Evolutionary conservation across 106 monocot species (phyloP), one percentile per base, ranked within the genome.

Genomic region (Triglochin maritima): DNA sequence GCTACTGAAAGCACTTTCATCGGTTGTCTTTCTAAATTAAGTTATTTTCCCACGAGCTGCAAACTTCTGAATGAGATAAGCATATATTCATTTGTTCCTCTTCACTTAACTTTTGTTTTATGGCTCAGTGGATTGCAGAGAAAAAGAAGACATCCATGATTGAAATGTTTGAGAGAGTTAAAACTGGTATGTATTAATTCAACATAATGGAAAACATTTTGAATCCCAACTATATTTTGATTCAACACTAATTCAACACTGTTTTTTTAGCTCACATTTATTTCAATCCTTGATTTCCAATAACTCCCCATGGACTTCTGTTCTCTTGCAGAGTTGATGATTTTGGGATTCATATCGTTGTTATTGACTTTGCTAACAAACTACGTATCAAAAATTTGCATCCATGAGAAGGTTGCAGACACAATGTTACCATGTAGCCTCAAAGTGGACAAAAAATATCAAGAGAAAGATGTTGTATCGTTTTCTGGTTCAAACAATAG

Each of bases 301-400:
- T 52, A 8, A 11, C 11, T 52, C 11, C 11, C 11, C 59, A 17
- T 17, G 4, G 41, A 41, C 55, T 63, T 9, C 12, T 56, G 9
- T 41, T 7, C 44, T 53, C 17, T 65, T 81, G 74, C 95, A 86
- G 95, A 95, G 70, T 73, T 95, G 71, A 95, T 95, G 95, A 66
- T 90, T 70, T 83, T 95, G 63, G 95, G 95, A 9, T 95, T 95
- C 79, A 95, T 95, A 65, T 95, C 95, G 15, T 76, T 95, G 58
- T 74, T 95, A 67, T 71, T 90, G 79, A 90, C 85, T 29, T 85
- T 95, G 64, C 85, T 85, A 10, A 85, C 90, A 79, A 82, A 60
- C 50, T 85, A 90, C 73, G 79, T 90, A 44, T 59, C 72, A 46
- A 83, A 76, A 74, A 88, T 95, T n/a, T 95, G 95, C 71, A 87